A percentile compares a stretch with the other conserved stretches of the same genome.
These are phyloP conservation scores for Solanum chacoense DNA, from an alignment of 305 asterid species.

Conservation along the genomic window DNA sequence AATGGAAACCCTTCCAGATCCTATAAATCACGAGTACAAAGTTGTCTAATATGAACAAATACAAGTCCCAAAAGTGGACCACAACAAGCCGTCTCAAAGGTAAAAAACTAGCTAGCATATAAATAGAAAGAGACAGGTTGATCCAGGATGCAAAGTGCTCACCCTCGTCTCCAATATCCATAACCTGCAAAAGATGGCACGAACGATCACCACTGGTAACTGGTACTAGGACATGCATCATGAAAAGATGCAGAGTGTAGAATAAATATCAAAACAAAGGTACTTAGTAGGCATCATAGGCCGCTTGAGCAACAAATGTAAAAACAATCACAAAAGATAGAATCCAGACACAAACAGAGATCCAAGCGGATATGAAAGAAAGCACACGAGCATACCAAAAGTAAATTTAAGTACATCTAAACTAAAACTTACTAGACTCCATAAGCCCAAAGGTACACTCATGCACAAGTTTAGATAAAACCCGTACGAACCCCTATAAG, in stretches of 20 bases:
- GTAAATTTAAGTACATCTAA: not conserved
- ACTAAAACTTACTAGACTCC: not conserved
- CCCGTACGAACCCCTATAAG: not conserved
- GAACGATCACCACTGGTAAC: not conserved
- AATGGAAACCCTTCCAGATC: not conserved
- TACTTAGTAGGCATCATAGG: not conserved
- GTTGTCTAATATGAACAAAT: not conserved
- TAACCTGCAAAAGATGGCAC: not conserved
- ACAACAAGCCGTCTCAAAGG: not conserved
- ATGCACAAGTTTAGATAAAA: not conserved
- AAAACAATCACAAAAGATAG: not conserved
- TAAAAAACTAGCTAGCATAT: not conserved
- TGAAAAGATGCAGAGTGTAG: not conserved
- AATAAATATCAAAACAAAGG: not conserved
- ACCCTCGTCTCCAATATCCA: not conserved
- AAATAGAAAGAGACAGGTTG: not conserved
- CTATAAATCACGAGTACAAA: not conserved
- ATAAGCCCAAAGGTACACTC: not conserved
- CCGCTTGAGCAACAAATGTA: no score
- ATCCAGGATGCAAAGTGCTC: not conserved
- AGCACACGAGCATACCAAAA: not conserved
- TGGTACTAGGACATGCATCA: not conserved
- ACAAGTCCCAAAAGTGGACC: not conserved
- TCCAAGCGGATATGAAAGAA: not conserved
- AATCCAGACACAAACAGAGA: not conserved